Evolutionary conservation across 306 rosid genomes (phyloP).

Genomic region (Vigna unguiculata): DNA sequence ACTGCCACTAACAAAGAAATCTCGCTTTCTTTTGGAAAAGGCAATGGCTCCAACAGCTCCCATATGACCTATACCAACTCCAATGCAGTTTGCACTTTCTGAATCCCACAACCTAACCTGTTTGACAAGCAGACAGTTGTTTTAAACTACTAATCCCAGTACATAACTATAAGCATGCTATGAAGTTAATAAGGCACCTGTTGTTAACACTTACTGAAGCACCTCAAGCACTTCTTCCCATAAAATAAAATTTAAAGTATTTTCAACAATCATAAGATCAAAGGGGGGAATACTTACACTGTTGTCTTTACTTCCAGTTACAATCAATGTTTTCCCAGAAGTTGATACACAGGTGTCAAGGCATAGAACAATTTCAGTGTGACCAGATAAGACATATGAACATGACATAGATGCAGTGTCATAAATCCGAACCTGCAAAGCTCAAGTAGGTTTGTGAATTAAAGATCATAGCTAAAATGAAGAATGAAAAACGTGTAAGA

Average conservation of each 20-base stretch:
- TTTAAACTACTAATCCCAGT: conserved; percentile 4
- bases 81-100: conserved; percentile 78
- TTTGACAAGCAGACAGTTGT: conserved; percentile 38
- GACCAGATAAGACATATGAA: conserved; percentile 86
- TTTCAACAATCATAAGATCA: conserved; percentile 17
- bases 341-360: conserved; percentile 88
- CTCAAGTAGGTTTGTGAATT: conserved; percentile 43
- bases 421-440: conserved; percentile 88
- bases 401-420: conserved; percentile 91
- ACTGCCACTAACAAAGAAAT: conserved; percentile 96
- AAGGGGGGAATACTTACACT: conserved; percentile 61
- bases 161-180: conserved; percentile 19
- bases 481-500: conserved; percentile 15
- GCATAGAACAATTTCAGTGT: conserved; percentile 80
- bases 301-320: conserved; percentile 94
- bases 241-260: conserved; percentile 33
- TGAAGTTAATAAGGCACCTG: conserved; percentile 31
- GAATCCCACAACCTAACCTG: conserved; percentile 97
- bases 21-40: conserved; percentile 72
- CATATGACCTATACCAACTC: conserved; percentile 86
- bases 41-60: conserved; percentile 94
- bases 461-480: conserved; percentile 32
- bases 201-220: conserved; percentile 18
- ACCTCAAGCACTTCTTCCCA: conserved; percentile 28
- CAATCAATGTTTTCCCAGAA: conserved; percentile 73